phyloP scores from a whole-genome alignment of 2,329 filamentous ascomycete species.

The Mycosphaerelloides madeirae region DNA sequence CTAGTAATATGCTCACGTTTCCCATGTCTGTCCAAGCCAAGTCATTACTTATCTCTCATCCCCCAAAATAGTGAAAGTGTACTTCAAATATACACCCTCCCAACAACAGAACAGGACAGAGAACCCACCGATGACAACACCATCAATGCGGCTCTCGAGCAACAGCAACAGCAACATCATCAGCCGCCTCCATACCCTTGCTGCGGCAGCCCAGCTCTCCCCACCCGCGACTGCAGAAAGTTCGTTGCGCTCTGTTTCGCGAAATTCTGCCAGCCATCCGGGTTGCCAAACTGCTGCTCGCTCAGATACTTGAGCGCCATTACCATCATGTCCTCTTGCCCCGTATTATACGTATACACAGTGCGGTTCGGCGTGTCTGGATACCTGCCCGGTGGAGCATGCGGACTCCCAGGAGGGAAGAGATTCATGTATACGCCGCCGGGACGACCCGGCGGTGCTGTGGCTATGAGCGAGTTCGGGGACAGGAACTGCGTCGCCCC shows the following conservation, averaged over 20 bases:
- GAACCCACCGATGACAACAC: no score
- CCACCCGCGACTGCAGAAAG: slow-evolving; percentile 22
- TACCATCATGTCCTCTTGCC: slow-evolving; percentile 44
- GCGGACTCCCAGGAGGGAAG: slow-evolving; percentile 27
- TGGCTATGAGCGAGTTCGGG: slow-evolving; percentile 71
- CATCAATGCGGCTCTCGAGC: no score
- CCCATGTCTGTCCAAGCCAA: no score
- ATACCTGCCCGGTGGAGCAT: slow-evolving; percentile 26
- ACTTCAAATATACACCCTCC: no score
- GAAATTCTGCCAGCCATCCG: slow-evolving; percentile 29
- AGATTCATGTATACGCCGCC: slow-evolving; percentile 69
- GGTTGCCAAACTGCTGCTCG: slow-evolving; percentile 31
- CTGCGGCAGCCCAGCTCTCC: slow-evolving; percentile 15
- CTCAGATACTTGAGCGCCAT: slow-evolving; percentile 47
- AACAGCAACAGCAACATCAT: no score
- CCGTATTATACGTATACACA: slow-evolving; percentile 39
- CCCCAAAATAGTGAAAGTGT: no score
- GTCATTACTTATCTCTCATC: no score
- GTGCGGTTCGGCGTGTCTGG: slow-evolving; percentile 30
- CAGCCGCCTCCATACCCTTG: slow-evolving; percentile 6
- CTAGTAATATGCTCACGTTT: no score
- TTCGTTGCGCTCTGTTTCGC: slow-evolving; percentile 26
- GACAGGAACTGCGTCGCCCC: slow-evolving; percentile 72
- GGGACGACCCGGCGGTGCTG: slow-evolving; percentile 66
- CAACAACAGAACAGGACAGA: no score